Evolutionary conservation across 768 basidiomycete species (phyloP).

Genomic region (Hortiboletus campestris): DNA sequence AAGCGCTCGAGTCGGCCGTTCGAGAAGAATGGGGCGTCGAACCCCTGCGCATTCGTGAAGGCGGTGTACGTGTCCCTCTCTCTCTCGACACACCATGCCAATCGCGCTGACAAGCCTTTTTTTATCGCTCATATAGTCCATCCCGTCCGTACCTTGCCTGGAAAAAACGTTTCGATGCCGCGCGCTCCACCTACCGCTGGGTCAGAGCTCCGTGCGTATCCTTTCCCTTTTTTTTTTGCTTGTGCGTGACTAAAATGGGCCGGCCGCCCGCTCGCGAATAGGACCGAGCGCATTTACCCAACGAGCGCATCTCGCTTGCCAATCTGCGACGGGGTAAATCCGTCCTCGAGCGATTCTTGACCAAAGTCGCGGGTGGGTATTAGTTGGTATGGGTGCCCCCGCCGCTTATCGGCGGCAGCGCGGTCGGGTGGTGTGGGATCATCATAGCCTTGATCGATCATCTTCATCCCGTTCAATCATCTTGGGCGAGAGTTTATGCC

Average conservation of each 20-base stretch:
- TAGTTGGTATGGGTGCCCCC: too few relatives aligned
- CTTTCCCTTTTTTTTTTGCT: too few relatives aligned
- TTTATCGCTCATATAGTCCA: constrained; percentile 55
- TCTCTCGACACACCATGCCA: not conserved
- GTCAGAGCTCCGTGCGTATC: constrained; percentile 75
- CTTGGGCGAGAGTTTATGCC: too few relatives aligned
- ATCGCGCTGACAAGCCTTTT: not conserved
- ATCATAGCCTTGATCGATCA: too few relatives aligned
- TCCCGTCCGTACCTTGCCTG: constrained; percentile 90
- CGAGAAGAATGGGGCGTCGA: constrained; percentile 83
- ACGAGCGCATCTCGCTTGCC: constrained; percentile 84
- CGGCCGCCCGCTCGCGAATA: too few relatives aligned
- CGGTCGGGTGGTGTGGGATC: too few relatives aligned
- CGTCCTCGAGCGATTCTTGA: constrained; percentile 72
- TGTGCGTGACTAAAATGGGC: too few relatives aligned
- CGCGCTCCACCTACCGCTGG: constrained; percentile 92
- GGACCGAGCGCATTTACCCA: constrained; percentile 92
- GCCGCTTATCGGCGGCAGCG: too few relatives aligned
- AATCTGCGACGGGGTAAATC: constrained; percentile 79
- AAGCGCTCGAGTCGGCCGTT: constrained; percentile 79
- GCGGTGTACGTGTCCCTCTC: constrained; percentile 60
- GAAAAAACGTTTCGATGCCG: constrained; percentile 90
- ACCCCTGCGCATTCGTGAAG: constrained; percentile 89
- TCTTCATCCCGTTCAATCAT: too few relatives aligned
- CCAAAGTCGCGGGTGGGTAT: constrained; percentile 43